Base-by-base conservation (phyloP, 2,329 filamentous ascomycete genomes). In the Thermoascus crustaceus region DNA sequence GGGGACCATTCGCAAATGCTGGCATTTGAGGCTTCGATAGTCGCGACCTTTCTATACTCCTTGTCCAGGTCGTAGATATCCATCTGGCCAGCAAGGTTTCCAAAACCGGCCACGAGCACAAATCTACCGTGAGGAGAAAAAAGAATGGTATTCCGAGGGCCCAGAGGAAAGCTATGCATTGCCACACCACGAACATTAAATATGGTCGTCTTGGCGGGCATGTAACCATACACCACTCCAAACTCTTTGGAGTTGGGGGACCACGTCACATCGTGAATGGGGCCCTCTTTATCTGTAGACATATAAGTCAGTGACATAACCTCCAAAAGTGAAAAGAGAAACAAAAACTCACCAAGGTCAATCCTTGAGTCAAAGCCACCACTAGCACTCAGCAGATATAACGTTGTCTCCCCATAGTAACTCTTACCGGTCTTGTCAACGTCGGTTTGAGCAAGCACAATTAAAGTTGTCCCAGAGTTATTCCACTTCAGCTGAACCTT, bases 401-500 rank as follows among this genome's bases (percentile, higher is more conserved):
- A 79, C 45, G 85, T 96, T 7, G 91, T 96, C 69, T 98, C 91
- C 57, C 91, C 91, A 52, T 98, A 98, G 69, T 98, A 98, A 66
- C 86, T 95, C 78, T 96, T 96, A 65, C 93, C 93, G 39, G 87
- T 87, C 69, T 91, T 93, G 67, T 98, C 91, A 35, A 96, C 91
- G 44, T 98, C 91, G 20, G 91, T 98, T 69, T 96, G 88, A 37
- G 91, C 89, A 53, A 98, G 76, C 47, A 96, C 89, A 54, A 98
- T 83, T 57, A 96, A 66, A 58, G 82, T 89, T 23, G 88, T 94
- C 35, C 91, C 91, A 43, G 86, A 72, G 48, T 82, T 77, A 66
- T 98, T 98, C 91, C 91, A 98, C 70, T 95, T 95, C 57, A 98
- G 71, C 65, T 95, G 87, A 31, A 98, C 89, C 71, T 96, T 96